A percentile compares a stretch with the other conserved stretches of the same genome.
These are phyloP conservation scores for Fusarium gaditjirri DNA, from an alignment of 2,329 filamentous ascomycete species.

Conservation along the genomic window DNA sequence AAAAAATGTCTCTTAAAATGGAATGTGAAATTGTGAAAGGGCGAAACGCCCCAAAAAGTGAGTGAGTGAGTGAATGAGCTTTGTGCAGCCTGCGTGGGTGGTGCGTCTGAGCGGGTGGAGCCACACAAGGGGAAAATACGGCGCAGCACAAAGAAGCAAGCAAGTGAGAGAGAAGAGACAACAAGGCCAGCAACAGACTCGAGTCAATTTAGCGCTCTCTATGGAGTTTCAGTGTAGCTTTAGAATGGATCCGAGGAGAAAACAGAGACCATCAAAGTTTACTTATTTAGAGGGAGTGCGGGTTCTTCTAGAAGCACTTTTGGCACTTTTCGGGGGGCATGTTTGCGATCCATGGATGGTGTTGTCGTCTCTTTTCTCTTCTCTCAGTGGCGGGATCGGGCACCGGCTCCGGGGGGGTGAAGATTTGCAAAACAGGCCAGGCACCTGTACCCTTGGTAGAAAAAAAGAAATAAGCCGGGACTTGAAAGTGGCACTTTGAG, in stretches of 20 bases:
- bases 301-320: conserved; percentile 20
- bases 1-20: not conserved
- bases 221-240: not conserved
- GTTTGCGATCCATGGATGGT: not conserved
- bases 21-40: conserved; percentile 15
- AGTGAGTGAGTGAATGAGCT: not conserved
- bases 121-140: conserved; percentile 2
- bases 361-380: conserved; percentile 41
- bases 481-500: not conserved
- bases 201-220: not conserved
- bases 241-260: not conserved
- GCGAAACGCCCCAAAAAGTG: conserved; percentile 14
- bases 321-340: not conserved
- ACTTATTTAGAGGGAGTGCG: not conserved
- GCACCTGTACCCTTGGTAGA: not conserved
- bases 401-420: not conserved
- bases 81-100: not conserved
- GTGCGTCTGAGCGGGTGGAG: conserved; percentile 15
- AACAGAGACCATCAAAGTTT: not conserved
- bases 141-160: not conserved
- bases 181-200: conserved; percentile 12
- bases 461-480: conserved; percentile 4
- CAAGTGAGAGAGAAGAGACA: conserved; percentile 20
- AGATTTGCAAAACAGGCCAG: not conserved
- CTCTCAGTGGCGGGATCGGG: conserved; percentile 8